Conservation (phyloP, 1,284 basidiomycete species). For the Cryptococcus jaspeensis region DNA sequence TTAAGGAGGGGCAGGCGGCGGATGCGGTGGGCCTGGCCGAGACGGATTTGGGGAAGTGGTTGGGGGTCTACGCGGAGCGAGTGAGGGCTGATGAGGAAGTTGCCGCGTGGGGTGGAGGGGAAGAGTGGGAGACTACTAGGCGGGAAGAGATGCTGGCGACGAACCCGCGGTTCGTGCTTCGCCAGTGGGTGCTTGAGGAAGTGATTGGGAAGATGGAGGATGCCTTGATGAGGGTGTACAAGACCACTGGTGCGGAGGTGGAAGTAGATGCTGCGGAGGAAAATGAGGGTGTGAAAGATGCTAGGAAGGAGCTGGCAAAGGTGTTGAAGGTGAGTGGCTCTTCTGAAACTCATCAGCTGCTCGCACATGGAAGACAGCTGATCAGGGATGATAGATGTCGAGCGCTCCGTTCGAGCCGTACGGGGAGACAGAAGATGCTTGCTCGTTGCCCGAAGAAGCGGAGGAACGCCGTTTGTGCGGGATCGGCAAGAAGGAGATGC, state of each 20-base stretch:
- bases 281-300: conserved; percentile 24
- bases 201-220: conserved; percentile 70
- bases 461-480: conserved; percentile 64
- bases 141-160: conserved; percentile 49
- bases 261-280: conserved; percentile 11
- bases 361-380: neutral
- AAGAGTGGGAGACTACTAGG: conserved; percentile 39
- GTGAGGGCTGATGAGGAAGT: conserved; percentile 56
- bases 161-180: conserved; percentile 84
- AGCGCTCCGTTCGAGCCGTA: conserved; percentile 51
- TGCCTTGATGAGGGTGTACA: conserved; percentile 60
- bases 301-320: conserved; percentile 24
- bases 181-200: conserved; percentile 92
- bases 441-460: conserved; percentile 57
- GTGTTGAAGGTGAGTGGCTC: conserved; percentile 25
- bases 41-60: conserved; percentile 63
- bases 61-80: conserved; percentile 65
- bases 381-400: conserved; percentile 63
- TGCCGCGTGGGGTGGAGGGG: conserved; percentile 36
- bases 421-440: conserved; percentile 39
- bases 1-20: conserved; percentile 54
- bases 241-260: neutral
- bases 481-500: conserved; percentile 67
- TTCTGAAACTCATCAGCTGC: neutral
- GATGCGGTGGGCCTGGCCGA: conserved; percentile 46